A percentile compares a stretch with the other conserved stretches of the same genome.
Evolutionary conservation across 345 rosid genomes (phyloP).

Genomic region (Eucalyptus pauciflora): DNA sequence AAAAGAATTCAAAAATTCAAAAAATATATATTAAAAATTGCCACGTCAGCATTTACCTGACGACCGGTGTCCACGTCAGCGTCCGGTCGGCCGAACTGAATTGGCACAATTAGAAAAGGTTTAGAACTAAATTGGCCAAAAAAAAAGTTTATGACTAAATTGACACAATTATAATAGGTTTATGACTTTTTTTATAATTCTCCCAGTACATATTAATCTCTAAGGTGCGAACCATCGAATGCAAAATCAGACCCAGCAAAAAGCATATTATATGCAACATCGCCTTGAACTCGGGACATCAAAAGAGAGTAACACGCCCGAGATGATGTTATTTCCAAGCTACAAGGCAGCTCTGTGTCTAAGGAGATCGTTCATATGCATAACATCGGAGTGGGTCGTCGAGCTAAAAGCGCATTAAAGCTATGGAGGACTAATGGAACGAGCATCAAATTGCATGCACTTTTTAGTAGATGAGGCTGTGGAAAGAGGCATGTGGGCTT

Average conservation of each 20-base stretch:
- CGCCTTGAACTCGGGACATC: background rate
- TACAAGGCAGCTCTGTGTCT: background rate
- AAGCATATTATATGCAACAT: background rate
- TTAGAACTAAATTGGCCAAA: too few relatives aligned
- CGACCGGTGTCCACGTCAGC: too few relatives aligned
- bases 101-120: too few relatives aligned
- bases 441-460: background rate
- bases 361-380: background rate
- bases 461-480: background rate
- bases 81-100: too few relatives aligned
- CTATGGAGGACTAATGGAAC: background rate
- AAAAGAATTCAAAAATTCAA: too few relatives aligned
- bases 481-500: background rate
- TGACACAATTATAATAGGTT: too few relatives aligned
- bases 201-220: background rate
- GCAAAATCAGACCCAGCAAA: background rate
- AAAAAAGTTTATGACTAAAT: too few relatives aligned
- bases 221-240: background rate
- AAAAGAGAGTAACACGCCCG: background rate
- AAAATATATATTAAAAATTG: too few relatives aligned
- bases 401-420: background rate
- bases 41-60: too few relatives aligned
- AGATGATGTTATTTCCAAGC: background rate
- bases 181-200: too few relatives aligned
- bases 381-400: background rate